These are phyloP conservation scores for Fraxinus greggii DNA, from an alignment of 305 asterid species.

Conservation along the genomic window DNA sequence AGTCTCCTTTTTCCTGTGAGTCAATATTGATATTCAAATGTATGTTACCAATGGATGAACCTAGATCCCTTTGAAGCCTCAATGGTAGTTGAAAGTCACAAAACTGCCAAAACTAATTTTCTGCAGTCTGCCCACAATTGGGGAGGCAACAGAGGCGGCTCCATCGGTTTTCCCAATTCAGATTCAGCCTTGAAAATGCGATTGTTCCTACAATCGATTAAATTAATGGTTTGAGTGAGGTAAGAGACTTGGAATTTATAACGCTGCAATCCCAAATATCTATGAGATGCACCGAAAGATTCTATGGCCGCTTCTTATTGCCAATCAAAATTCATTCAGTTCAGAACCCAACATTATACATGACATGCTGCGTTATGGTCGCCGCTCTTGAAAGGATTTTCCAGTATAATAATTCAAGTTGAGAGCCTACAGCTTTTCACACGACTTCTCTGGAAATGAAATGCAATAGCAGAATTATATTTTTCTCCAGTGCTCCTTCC, in stretches of 20 bases:
- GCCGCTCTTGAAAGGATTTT: not conserved
- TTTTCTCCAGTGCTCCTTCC: not conserved
- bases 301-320: constrained; percentile 8
- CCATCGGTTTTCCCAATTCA: not conserved
- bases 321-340: constrained; percentile 20
- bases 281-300: constrained; percentile 33
- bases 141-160: constrained; percentile 23
- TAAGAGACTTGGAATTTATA: not conserved
- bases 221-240: not conserved
- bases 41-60: constrained; percentile 10
- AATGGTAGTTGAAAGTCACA: constrained; percentile 9
- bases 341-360: not conserved
- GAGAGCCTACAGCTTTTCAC: not conserved
- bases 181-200: not conserved
- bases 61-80: constrained; percentile 16
- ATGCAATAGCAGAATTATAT: not conserved
- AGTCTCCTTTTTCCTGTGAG: not conserved
- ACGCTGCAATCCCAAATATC: not conserved
- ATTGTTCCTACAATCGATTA: not conserved
- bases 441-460: not conserved
- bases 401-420: not conserved
- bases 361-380: not conserved
- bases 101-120: constrained; percentile 17
- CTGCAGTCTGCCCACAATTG: constrained; percentile 19
- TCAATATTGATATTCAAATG: not conserved